Evolutionary conservation across 2,329 filamentous ascomycete species (phyloP).

Genomic region (Herpotrichia juniperi): DNA sequence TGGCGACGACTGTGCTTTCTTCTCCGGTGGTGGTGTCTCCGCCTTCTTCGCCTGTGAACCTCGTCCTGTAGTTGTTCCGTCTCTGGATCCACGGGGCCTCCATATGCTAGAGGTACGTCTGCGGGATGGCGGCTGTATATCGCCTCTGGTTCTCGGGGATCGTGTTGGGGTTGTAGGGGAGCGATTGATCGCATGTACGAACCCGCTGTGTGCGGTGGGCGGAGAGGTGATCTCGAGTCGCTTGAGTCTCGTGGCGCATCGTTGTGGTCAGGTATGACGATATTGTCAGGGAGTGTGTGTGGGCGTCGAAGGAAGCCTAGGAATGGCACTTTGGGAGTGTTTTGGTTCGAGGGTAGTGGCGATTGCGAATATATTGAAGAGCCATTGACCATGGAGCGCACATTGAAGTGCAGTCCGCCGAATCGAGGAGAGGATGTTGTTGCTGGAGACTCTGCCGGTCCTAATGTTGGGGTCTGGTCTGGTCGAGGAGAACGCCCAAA

Average conservation of each 20-base stretch:
- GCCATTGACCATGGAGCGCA: slow-evolving; percentile 40
- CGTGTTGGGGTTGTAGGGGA: slow-evolving; percentile 28
- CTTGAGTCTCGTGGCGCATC: slow-evolving; percentile 29
- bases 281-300: slow-evolving; percentile 26
- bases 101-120: slow-evolving; percentile 35
- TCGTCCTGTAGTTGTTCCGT: slow-evolving; percentile 56
- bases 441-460: slow-evolving; percentile 21
- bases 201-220: slow-evolving; percentile 40
- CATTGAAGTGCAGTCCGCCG: slow-evolving; percentile 22
- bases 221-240: slow-evolving; percentile 36
- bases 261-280: slow-evolving; percentile 22
- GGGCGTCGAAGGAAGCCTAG: slow-evolving; percentile 39
- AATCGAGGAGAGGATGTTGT: slow-evolving; percentile 26
- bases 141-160: slow-evolving; percentile 25
- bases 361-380: slow-evolving; percentile 44
- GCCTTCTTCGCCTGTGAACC: slow-evolving; percentile 47
- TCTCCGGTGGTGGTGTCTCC: slow-evolving; percentile 34
- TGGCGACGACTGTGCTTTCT: slow-evolving; percentile 33
- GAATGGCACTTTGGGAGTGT: slow-evolving; percentile 42
- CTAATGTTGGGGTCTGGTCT: slow-evolving; percentile 28
- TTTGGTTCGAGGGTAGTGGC: slow-evolving; percentile 30
- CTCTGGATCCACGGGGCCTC: slow-evolving; percentile 55
- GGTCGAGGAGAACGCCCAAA: slow-evolving; percentile 42
- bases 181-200: slow-evolving; percentile 42
- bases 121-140: slow-evolving; percentile 40